Percentiles rank a stretch among this genome's conserved stretches.
These are phyloP conservation scores for Biscutella laevigata DNA, from an alignment of 441 rosid species.

Conservation along the genomic window DNA sequence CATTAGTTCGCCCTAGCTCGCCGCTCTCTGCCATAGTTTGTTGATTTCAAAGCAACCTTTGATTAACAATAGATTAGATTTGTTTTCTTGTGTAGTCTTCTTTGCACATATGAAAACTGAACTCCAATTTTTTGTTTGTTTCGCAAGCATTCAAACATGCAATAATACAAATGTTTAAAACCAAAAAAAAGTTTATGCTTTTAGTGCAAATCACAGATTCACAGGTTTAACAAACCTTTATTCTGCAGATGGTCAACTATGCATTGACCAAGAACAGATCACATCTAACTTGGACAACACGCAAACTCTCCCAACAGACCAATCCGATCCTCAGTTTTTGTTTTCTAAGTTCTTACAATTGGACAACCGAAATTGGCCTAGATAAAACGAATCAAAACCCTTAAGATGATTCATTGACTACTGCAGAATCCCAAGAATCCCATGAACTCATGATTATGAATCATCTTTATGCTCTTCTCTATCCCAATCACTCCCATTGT, in stretches of 20 bases:
- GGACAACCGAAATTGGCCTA: slow-evolving; percentile 58
- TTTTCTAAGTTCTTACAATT: not conserved
- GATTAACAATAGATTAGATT: too few relatives aligned
- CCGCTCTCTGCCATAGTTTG: too few relatives aligned
- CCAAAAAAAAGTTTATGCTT: too few relatives aligned
- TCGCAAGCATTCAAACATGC: slow-evolving; percentile 9
- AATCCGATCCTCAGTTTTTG: too few relatives aligned
- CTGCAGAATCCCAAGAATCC: slow-evolving; percentile 75
- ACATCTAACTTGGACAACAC: slow-evolving; percentile 15
- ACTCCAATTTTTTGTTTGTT: too few relatives aligned
- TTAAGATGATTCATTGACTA: slow-evolving; percentile 56
- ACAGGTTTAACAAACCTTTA: not conserved
- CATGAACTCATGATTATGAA: slow-evolving; percentile 73
- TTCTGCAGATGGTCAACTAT: slow-evolving; percentile 12
- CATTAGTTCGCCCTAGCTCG: too few relatives aligned
- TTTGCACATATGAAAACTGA: too few relatives aligned
- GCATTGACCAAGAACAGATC: not conserved
- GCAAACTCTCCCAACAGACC: too few relatives aligned
- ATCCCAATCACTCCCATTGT: slow-evolving; percentile 76
- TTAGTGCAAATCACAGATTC: too few relatives aligned
- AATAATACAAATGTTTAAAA: not conserved
- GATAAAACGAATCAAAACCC: not conserved
- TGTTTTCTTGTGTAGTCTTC: too few relatives aligned
- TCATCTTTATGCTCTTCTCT: slow-evolving; percentile 54
- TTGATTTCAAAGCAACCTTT: too few relatives aligned